Conservation (phyloP, 495 filamentous ascomycete species). For the Parmelia sp. region DNA sequence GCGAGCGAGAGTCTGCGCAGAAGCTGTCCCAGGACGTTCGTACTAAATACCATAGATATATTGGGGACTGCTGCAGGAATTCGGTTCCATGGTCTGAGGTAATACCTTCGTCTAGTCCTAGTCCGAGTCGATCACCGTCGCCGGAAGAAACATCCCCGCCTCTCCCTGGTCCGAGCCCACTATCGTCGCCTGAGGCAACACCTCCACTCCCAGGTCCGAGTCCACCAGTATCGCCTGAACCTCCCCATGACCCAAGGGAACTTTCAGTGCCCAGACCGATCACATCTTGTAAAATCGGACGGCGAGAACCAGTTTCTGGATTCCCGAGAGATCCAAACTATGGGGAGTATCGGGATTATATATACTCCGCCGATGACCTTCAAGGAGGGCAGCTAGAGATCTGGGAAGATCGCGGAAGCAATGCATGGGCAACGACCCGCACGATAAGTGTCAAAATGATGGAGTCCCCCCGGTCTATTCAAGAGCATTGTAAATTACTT, state of each 20-base stretch:
- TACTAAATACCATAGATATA: background rate
- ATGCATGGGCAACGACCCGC: background rate
- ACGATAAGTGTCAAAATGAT: background rate
- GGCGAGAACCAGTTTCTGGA: no score
- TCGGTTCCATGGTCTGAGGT: no score
- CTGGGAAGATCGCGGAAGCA: background rate
- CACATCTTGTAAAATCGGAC: background rate
- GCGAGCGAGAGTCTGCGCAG: background rate
- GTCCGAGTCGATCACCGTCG: no score
- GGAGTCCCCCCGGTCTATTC: background rate
- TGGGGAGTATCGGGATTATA: background rate
- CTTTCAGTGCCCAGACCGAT: background rate
- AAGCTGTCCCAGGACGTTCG: background rate
- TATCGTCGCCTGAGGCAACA: no score
- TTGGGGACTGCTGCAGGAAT: slow-evolving; percentile 1
- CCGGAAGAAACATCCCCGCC: no score
- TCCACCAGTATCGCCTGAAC: background rate
- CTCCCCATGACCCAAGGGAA: background rate
- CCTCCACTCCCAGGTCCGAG: no score
- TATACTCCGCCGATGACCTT: background rate
- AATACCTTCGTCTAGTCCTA: no score
- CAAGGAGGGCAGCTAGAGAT: background rate
- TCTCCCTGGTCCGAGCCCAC: no score
- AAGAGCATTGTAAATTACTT: background rate
- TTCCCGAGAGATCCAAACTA: background rate